Percentiles rank a stretch among this genome's conserved stretches.
phyloP scores from a whole-genome alignment of 2,329 filamentous ascomycete genomes.

The Cladophialophora carrionii region DNA sequence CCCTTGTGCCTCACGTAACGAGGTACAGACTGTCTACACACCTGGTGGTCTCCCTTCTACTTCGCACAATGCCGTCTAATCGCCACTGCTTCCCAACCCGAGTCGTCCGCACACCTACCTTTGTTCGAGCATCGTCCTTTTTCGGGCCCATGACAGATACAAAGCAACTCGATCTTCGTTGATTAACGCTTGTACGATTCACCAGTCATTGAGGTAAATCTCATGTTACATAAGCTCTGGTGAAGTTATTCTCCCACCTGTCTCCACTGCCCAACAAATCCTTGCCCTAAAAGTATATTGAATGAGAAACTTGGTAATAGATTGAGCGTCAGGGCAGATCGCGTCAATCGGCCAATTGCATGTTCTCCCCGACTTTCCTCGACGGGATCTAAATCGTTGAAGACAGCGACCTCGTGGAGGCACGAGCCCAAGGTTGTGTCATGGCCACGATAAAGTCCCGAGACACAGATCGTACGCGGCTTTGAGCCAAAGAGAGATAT shows the following conservation, averaged over 20 bases:
- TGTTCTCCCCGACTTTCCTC: not conserved
- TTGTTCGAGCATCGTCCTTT: not conserved
- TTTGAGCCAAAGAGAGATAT: not conserved
- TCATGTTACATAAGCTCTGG: not conserved
- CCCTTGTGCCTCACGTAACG: not conserved
- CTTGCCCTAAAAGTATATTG: not conserved
- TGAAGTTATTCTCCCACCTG: not conserved
- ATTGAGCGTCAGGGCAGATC: not conserved
- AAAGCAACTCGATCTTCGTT: not conserved
- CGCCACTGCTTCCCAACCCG: not conserved
- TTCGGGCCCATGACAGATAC: not conserved
- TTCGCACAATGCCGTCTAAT: not conserved
- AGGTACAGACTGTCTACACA: not conserved
- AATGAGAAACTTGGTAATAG: not conserved
- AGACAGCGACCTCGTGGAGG: not conserved
- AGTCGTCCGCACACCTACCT: not conserved
- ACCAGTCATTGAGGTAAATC: slow-evolving; percentile 1
- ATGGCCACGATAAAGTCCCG: not conserved
- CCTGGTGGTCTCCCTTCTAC: not conserved
- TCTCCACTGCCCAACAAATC: not conserved
- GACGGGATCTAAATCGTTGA: not conserved
- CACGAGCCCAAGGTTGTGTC: not conserved
- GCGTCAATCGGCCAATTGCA: not conserved
- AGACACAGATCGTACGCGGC: not conserved
- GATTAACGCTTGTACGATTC: slow-evolving; percentile 7